Evolutionary conservation across 2,329 filamentous ascomycete species (phyloP).

Genomic region (Calonectria ilicicola): DNA sequence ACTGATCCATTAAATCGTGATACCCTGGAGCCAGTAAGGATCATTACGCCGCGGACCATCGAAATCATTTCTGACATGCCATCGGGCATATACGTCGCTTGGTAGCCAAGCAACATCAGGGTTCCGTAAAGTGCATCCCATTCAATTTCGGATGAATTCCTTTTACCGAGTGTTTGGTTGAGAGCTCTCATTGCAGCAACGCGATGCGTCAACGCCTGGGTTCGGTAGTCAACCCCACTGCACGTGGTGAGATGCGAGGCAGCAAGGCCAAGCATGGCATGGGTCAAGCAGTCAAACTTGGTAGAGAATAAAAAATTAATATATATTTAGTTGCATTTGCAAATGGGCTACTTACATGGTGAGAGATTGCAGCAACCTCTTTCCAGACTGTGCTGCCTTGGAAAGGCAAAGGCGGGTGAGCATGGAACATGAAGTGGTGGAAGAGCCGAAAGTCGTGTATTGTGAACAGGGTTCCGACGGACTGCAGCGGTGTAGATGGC

Average conservation of each 20-base stretch:
- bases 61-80: constrained; percentile 49
- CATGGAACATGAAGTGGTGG: constrained; percentile 60
- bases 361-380: constrained; percentile 47
- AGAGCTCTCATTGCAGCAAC: constrained; percentile 46
- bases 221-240: constrained; percentile 27
- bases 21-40: background rate
- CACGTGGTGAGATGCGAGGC: constrained; percentile 48
- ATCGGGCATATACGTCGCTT: constrained; percentile 49
- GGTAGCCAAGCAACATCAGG: constrained; percentile 47
- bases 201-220: constrained; percentile 45
- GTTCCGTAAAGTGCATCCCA: constrained; percentile 49
- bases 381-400: constrained; percentile 47
- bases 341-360: constrained; percentile 39
- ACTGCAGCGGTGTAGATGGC: too few species aligned
- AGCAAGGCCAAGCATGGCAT: constrained; percentile 52
- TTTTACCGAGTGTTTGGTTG: constrained; percentile 39
- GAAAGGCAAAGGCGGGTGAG: constrained; percentile 51
- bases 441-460: constrained; percentile 61
- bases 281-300: constrained; percentile 50
- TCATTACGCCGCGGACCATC: constrained; percentile 43
- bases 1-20: too few species aligned
- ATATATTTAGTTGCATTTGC: too few species aligned
- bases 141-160: constrained; percentile 40
- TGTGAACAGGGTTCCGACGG: constrained; percentile 42
- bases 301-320: background rate